Evolutionary conservation across 2,329 filamentous ascomycete genomes (phyloP).

Genomic region (Cordyceps cicadae): DNA sequence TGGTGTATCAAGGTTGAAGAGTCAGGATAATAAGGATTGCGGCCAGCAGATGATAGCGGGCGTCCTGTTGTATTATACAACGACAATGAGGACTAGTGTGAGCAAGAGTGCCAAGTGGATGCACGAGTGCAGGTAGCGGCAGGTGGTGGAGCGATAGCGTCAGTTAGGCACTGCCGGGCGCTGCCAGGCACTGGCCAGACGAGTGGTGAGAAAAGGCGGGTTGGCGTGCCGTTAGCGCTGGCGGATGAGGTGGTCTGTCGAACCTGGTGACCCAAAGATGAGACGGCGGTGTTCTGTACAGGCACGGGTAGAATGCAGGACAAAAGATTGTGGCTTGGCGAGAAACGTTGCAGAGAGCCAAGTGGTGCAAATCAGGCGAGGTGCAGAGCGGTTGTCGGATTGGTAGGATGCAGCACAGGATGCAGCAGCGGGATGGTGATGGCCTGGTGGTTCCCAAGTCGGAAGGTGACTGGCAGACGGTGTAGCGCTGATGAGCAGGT

Average conservation of each 20-base stretch:
- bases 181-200: not conserved
- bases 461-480: slow-evolving; percentile 12
- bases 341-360: slow-evolving; percentile 8
- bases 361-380: not conserved
- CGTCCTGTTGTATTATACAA: slow-evolving; percentile 7
- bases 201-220: not conserved
- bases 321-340: not conserved
- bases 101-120: not conserved
- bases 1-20: not conserved
- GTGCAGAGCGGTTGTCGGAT: not conserved
- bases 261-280: slow-evolving; percentile 11
- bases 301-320: not conserved
- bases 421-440: not conserved
- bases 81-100: not conserved
- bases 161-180: not conserved
- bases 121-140: not conserved
- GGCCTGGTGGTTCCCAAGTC: not conserved
- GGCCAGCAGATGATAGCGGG: slow-evolving; percentile 1
- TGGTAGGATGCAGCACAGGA: not conserved
- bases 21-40: not conserved
- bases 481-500: slow-evolving; percentile 10
- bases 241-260: not conserved
- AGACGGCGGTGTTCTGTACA: not conserved
- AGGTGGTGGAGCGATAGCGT: not conserved
- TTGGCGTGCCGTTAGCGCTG: slow-evolving; percentile 5